Conservation (phyloP, 2,329 filamentous ascomycete species). For the Samsoniella hepiali region DNA sequence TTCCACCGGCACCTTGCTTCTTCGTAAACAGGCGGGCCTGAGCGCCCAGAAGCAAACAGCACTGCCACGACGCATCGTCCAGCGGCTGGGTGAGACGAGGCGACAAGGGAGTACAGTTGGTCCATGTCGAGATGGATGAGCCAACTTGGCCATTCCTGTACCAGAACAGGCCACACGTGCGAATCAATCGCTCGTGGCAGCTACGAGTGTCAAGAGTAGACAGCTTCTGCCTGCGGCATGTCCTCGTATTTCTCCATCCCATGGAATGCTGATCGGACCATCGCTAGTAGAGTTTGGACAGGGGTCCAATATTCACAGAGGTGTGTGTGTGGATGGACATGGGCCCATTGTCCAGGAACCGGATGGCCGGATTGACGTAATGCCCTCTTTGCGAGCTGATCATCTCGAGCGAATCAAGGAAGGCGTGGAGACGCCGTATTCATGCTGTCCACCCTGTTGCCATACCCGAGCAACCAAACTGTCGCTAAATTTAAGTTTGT, state of each 20-base stretch:
- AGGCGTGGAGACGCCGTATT: not conserved
- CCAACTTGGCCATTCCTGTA: not conserved
- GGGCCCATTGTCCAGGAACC: not conserved
- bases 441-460: not conserved
- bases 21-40: not conserved
- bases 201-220: not conserved
- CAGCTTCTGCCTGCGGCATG: not conserved
- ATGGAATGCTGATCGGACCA: not conserved
- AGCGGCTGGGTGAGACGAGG: not conserved
- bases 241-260: no score
- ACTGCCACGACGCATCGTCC: not conserved
- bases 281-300: not conserved
- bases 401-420: not conserved
- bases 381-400: not conserved
- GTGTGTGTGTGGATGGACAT: not conserved
- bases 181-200: not conserved
- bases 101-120: not conserved
- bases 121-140: not conserved
- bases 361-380: not conserved
- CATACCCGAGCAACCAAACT: not conserved
- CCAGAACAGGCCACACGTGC: not conserved
- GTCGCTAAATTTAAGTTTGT: not conserved
- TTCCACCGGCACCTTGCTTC: constrained; percentile 13
- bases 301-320: not conserved
- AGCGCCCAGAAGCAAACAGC: constrained; percentile 13